Percentiles rank a stretch among this genome's conserved stretches.
phyloP scores from a whole-genome alignment of 176 grass and related monocot species.

The Calamus simplicifolius region DNA sequence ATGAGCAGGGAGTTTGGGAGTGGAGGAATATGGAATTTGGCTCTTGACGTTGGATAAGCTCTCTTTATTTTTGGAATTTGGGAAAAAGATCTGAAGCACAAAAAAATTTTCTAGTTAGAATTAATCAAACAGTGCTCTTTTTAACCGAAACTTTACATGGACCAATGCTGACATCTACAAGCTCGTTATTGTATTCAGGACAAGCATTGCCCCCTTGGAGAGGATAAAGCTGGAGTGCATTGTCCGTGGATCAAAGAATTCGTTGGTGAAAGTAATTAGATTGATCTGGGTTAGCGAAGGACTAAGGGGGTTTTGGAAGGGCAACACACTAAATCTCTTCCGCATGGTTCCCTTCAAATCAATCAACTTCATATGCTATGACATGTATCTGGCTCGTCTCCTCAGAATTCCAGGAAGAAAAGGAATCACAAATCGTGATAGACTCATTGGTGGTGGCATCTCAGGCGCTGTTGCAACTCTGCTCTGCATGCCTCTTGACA shows the following conservation, averaged over 20 bases:
- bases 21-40: no score
- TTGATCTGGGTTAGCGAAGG: constrained; percentile 12
- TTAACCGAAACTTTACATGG: no score
- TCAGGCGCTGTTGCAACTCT: constrained; percentile 7
- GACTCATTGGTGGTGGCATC: constrained; percentile 18
- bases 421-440: constrained; percentile 16
- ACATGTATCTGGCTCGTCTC: constrained; percentile 20
- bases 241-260: neutral
- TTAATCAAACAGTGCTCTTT: no score
- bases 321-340: constrained; percentile 14
- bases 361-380: constrained; percentile 25
- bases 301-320: constrained; percentile 25
- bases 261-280: constrained; percentile 8
- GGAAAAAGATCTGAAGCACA: no score
- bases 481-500: constrained; percentile 17
- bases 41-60: no score
- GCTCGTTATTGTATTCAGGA: neutral
- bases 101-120: no score
- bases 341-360: constrained; percentile 26
- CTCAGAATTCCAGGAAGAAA: neutral
- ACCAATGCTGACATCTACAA: no score
- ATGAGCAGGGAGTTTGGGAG: no score
- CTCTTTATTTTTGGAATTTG: no score
- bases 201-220: constrained; percentile 19
- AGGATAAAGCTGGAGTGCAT: constrained; percentile 25